Evolutionary conservation across 192 early-diverging fungal species (phyloP), one percentile per base, ranked within the genome.

Genomic region (Lunasporangiospora selenospora): DNA sequence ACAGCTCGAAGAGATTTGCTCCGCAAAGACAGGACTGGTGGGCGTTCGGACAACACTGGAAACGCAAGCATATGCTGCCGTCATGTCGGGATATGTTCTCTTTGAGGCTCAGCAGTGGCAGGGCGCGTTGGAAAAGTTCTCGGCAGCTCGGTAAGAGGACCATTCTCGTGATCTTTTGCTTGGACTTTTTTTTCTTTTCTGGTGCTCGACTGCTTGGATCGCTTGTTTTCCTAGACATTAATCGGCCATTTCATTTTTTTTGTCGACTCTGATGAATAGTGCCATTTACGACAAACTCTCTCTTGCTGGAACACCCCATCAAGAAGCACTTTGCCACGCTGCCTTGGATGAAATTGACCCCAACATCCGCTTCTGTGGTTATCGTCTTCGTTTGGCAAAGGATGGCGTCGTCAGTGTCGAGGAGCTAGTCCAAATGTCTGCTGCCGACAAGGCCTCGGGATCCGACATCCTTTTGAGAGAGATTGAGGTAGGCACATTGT

Each of bases 281-380:
- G 81, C 85, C 13, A 86, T 92, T 36, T 93, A 91, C 64, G 84
- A 88, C 45, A 81, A 79, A 30, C 78, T 93, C 33, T 78, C 85
- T 16, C 54, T 69, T 19, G 80, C 83, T n/a, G 75, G 79, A 41
- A 76, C 76, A 51, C 53, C 84, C 16, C 83, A 87, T 48, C 84
- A 88, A 59, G 84, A 83, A 58, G 77, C 80, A 1, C 65, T 93
- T 6, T 88, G 82, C 53, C 87, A 89, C 42, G 66, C 83, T 11
- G 80, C 86, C 0, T 84, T 93, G 26, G 92, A 93, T 64, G 83
- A 75, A 16, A 86, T 93, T 47, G 92, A 92, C 37, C 91, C 91
- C 45, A 89, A 87, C 65, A 88, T 95, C 67, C 81, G 87, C 36
- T 93, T 85, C 77, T 93, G 91, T 75, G 87, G 86, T 24, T 92